phyloP scores from a whole-genome alignment of 2,329 filamentous ascomycete species.

The Epichloe typhina region DNA sequence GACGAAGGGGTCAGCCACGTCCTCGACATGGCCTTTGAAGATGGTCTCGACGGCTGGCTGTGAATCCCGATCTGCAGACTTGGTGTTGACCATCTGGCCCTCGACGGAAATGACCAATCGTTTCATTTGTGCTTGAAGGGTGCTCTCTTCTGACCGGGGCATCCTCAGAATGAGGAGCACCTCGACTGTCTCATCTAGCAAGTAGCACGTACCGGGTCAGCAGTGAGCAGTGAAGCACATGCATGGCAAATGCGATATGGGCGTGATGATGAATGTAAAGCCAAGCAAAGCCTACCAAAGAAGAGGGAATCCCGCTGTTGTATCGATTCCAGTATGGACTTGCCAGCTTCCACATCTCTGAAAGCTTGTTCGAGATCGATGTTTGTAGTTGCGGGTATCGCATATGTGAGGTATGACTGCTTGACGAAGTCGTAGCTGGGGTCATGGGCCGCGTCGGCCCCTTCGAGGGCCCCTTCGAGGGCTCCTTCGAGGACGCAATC shows the following conservation, averaged over 20 bases:
- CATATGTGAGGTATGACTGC: conserved; percentile 44
- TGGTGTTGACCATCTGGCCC: conserved; percentile 48
- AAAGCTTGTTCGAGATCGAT: conserved; percentile 41
- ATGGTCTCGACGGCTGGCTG: conserved; percentile 44
- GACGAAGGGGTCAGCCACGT: conserved; percentile 36
- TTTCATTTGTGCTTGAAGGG: conserved; percentile 44
- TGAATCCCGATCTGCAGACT: conserved; percentile 32
- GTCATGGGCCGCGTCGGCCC: conserved; percentile 10
- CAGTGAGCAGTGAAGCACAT: conserved; percentile 9
- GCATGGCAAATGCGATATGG: conserved; percentile 3
- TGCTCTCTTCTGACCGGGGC: conserved; percentile 42
- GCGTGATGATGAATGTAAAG: background rate
- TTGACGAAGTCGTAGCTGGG: conserved; percentile 34
- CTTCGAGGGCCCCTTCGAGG: too few relatives aligned
- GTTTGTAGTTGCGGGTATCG: conserved; percentile 44
- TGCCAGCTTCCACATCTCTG: conserved; percentile 27
- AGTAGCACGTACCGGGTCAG: conserved; percentile 6
- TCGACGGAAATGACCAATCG: conserved; percentile 55
- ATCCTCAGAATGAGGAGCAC: conserved; percentile 57
- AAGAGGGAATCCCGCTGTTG: conserved; percentile 52
- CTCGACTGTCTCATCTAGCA: conserved; percentile 56
- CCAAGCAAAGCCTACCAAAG: conserved; percentile 45
- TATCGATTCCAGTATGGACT: conserved; percentile 42
- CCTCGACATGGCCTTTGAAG: conserved; percentile 39
- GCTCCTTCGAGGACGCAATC: conserved; percentile 12